Conservation (phyloP, 306 rosid species). For the Vicia villosa region DNA sequence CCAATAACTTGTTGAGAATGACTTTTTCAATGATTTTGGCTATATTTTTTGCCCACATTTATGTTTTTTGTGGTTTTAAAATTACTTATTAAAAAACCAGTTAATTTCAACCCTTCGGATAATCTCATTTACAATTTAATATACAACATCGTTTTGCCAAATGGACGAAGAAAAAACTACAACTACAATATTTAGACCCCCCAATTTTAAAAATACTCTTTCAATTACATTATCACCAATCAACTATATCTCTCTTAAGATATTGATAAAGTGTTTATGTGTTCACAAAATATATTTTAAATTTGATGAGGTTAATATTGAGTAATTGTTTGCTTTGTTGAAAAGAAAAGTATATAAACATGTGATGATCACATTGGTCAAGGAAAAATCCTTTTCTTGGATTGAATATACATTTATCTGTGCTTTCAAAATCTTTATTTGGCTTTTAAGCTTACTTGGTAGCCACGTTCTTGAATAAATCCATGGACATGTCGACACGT, state of each 20-base stretch:
- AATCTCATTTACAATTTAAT: neutral
- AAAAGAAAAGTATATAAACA: slow-evolving; percentile 26
- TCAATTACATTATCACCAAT: too few relatives aligned
- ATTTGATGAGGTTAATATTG: neutral
- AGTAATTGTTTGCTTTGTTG: neutral
- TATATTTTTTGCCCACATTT: neutral
- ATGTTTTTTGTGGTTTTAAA: too few relatives aligned
- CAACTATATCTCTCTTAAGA: too few relatives aligned
- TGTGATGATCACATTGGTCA: slow-evolving; percentile 14
- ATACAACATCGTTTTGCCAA: neutral
- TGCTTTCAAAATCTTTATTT: neutral
- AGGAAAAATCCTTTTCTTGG: slow-evolving; percentile 20
- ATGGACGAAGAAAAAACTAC: too few relatives aligned
- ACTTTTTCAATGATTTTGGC: neutral
- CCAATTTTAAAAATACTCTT: too few relatives aligned
- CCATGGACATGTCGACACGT: neutral
- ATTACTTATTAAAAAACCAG: too few relatives aligned
- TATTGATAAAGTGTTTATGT: too few relatives aligned
- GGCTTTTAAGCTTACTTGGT: slow-evolving; percentile 14
- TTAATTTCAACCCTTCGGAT: too few relatives aligned
- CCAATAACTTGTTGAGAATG: neutral
- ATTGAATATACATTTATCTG: neutral
- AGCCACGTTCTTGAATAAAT: neutral
- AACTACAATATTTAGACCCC: too few relatives aligned
- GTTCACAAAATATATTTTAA: too few relatives aligned